These are phyloP conservation scores for Fusarium multiceps DNA, from an alignment of 2,329 filamentous ascomycete species.

Conservation along the genomic window DNA sequence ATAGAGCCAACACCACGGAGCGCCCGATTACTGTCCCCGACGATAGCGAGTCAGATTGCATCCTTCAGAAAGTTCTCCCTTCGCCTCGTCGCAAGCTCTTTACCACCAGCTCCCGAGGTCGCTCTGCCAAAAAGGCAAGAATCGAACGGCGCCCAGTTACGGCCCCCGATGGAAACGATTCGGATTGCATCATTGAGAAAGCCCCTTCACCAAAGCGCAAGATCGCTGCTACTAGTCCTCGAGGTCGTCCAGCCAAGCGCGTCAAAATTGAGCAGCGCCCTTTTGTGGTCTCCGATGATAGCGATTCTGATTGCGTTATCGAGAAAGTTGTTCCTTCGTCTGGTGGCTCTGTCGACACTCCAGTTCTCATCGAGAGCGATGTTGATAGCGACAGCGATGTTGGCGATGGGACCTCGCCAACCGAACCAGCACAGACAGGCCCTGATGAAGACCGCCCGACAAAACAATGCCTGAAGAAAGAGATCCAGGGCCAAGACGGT, in stretches of 20 bases:
- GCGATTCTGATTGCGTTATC: conserved; percentile 33
- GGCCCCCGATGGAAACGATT: neutral
- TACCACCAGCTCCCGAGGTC: neutral
- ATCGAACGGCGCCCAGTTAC: neutral
- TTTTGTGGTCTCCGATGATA: neutral
- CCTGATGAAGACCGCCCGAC: neutral
- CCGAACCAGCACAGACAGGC: neutral
- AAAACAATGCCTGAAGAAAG: conserved; percentile 13
- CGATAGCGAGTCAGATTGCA: conserved; percentile 27
- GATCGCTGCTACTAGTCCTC: neutral
- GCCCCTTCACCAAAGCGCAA: conserved; percentile 26
- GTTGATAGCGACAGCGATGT: conserved; percentile 3
- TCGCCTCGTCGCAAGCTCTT: conserved; percentile 13
- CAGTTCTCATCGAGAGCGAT: neutral
- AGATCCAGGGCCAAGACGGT: neutral
- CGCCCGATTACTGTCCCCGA: neutral
- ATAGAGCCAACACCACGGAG: conserved; percentile 4
- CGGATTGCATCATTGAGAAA: neutral
- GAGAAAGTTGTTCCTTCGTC: conserved; percentile 30
- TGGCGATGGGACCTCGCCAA: conserved; percentile 5
- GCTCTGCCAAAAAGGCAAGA: neutral
- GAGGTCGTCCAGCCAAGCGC: conserved; percentile 19
- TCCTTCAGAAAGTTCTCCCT: conserved; percentile 21
- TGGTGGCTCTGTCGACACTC: neutral
- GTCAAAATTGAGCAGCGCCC: neutral